Percentiles rank a stretch among this genome's conserved stretches.
Conservation (phyloP, 371 early-diverging fungal genomes). For the Aphelidium insulamus region DNA sequence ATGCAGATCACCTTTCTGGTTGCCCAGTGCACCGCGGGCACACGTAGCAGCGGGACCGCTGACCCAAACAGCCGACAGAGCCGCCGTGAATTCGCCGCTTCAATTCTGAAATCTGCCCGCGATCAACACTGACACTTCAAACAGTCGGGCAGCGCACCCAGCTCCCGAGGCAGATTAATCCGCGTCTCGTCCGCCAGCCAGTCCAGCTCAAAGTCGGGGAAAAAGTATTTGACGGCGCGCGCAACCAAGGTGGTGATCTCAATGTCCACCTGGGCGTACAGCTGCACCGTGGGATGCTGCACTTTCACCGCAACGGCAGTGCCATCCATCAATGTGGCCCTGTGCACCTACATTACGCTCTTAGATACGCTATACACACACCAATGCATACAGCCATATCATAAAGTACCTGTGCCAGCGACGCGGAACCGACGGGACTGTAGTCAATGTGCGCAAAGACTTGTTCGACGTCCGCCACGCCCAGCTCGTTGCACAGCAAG, state of each 20-base stretch:
- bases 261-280: constrained; percentile 15
- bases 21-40: constrained; percentile 29
- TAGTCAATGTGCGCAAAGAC: constrained; percentile 7
- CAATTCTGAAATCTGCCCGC: constrained; percentile 6
- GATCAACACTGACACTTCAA: background rate
- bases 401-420: constrained; percentile 6
- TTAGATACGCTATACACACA: background rate
- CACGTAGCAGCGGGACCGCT: constrained; percentile 7
- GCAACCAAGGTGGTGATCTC: constrained; percentile 5
- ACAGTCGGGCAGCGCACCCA: constrained; percentile 8
- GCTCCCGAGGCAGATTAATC: constrained; percentile 14
- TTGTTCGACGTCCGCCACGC: constrained; percentile 5
- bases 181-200: constrained; percentile 23
- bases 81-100: too few relatives aligned
- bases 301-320: constrained; percentile 28
- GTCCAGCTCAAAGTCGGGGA: constrained; percentile 19
- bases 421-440: constrained; percentile 8
- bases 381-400: background rate
- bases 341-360: constrained; percentile 4
- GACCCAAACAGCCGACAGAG: too few relatives aligned
- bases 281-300: constrained; percentile 17
- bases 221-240: constrained; percentile 8
- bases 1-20: constrained; percentile 23
- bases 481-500: constrained; percentile 13
- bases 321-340: constrained; percentile 3